Evolutionary conservation across 768 basidiomycete species (phyloP), one percentile per base, ranked within the genome.

Genomic region (Tylopilus rubrobrunneus): DNA sequence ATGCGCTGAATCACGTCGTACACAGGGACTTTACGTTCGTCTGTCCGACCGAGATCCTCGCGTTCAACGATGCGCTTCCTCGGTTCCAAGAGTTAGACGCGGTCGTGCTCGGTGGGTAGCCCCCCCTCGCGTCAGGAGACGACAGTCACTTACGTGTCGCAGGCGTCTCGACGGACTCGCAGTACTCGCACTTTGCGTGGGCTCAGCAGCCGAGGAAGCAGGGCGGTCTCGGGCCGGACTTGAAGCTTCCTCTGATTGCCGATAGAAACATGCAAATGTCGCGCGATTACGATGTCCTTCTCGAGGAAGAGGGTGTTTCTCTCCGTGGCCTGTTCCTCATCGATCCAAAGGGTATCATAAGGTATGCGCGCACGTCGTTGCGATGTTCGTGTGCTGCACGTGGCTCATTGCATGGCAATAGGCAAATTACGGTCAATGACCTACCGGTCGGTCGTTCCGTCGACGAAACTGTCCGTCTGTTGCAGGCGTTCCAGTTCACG

Each of bases 21-120:
- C 39, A 25, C 56, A 92, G 87, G 77, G 88, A 89, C 65, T 92
- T 90, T 72, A 91, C 90, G 37, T 90, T 89, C 61, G 89, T 90
- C 62, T 95, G 92, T 74, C 92, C 92, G n/a, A 94, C 92, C 53
- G 94, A 96, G 73, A 95, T 97, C 67, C 81, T 95, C 45, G 94
- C 93, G 1, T 97, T 94, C 80, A 93, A 96, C 70, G 89, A 92
- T 56, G 86, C 91, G 9, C 81, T 96, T 31, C 67, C 82, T 48
- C 76, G 80, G 56, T 93, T 96, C 77, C 77, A 83, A 50, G 79
- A 78, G 49, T 74, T 94, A 57, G 82, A 85, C 68, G 85, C 90
- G 27, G 76, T 76, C 37, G 86, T 96, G 42, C 81, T 96, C 57
- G 89, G 90, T 90, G 47, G 17, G 81, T 61, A 4, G 25, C 12